Evolutionary conservation across 805 yeast species (phyloP), one percentile per base, ranked within the genome.

Genomic region (Kuraishia hungarica): DNA sequence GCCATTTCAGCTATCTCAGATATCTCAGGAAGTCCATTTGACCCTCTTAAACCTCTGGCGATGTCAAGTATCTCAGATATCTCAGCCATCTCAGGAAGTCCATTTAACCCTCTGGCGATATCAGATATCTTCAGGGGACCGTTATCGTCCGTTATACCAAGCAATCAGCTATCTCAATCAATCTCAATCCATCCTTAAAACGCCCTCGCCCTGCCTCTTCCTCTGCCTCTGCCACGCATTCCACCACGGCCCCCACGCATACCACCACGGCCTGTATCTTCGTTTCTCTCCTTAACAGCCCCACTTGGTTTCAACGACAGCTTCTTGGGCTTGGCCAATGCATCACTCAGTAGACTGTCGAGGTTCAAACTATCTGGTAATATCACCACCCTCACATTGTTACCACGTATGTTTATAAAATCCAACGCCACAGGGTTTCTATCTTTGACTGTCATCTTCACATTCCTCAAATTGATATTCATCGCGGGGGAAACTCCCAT

Each of bases 351-450:
- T 29, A 86, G 66, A 19, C 77, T 70, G 56, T 87, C 93, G 52
- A 93, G 69, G 56, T 93, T 89, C 59, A 92, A 70, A 20, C 91
- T 84, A 61, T 92, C 98, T 0, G 97, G 97, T 29, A 92, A 76
- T 28, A 89, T 73, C 49, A 88, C 86, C 67, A 87, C 84, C 60
- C 98, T 80, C 39, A 92, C 86, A 55, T 89, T 93, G 70, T 85
- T 92, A 2, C 98, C 98, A 64, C 98, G 79, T 35, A 93, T 80
- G 62, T 87, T 90, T 63, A 92, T 86, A 67, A 80, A 87, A 62
- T 89, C 96, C 60, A 91, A 72, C 13, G 79, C 70, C 47, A 83
- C 78, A 0, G 96, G 87, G 54, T 83, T 88, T 55, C 88, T 82
- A 65, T 84, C 79, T 55, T 79, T 81, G 50, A 87, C 78, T 2